Evolutionary conservation across 768 basidiomycete species (phyloP), one percentile per base, ranked within the genome.

Genomic region (Psilocybe azurescens): DNA sequence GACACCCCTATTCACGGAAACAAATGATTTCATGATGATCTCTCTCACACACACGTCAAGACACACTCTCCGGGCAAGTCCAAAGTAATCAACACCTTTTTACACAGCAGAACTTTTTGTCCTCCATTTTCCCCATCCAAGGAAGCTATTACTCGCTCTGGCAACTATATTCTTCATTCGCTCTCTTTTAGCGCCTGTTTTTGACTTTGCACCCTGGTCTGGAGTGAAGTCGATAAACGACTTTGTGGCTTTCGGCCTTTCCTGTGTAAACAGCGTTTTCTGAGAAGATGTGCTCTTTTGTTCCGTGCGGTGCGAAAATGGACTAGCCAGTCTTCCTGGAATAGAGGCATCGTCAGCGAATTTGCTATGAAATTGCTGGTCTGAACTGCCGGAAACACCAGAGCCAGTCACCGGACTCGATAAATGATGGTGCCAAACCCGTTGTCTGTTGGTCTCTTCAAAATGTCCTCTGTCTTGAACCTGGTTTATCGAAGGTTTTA

Each of bases 151-250:
- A 48, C 70, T 67, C 29, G 72, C 72, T 51, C 65, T 69, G 16
- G 67, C 56, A 52, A 74, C 58, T 13, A 74, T 62, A 47, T 49
- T 64, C 50, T 64, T 70, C 46, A 74, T 60, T 32, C 67, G 65
- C 49, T 69, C 70, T 50, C 62, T 60, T 51, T 59, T 69, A 13
- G 59, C 60, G 44, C 65, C 60, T 56, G 57, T 50, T 29, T 58
- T 61, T n/a, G 56, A 53, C 41, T 38, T 53, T 39, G 41, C 60
- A 28, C 18, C 59, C 64, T 58, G 66, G 32, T 76, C 74, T 28
- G 74, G 76, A 20, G 75, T 76, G 56, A 79, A 74, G 60, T 78
- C 73, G 33, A 79, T 79, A 62, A 79, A 79, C 8, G 78, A 78
- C 56, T 62, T 72, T 2, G 73, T 70, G 5, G 62, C 58, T 9